A percentile compares a stretch with the other conserved stretches of the same genome.
Evolutionary conservation across 2,329 filamentous ascomycete genomes (phyloP).

Genomic region (Phoma sp.): DNA sequence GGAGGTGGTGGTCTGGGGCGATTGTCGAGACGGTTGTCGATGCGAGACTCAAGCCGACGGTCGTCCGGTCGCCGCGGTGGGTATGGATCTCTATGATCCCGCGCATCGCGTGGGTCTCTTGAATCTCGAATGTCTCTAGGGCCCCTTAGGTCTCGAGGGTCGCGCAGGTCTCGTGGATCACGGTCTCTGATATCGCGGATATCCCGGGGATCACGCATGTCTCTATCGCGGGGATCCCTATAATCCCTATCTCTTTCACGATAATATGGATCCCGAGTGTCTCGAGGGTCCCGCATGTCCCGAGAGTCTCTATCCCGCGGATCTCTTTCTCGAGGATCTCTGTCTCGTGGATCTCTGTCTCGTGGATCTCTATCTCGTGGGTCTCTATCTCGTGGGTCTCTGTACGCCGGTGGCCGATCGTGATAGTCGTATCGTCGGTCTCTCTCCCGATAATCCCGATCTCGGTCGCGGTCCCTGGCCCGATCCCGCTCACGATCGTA

Average conservation of each 20-base stretch:
- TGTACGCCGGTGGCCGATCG: conserved; percentile 35
- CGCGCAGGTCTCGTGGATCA: conserved; percentile 25
- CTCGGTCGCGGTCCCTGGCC: conserved; percentile 44
- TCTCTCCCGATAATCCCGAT: conserved; percentile 50
- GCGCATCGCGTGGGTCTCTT: conserved; percentile 31
- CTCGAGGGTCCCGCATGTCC: conserved; percentile 18
- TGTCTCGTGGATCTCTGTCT: conserved; percentile 20
- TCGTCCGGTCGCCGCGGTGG: conserved; percentile 36
- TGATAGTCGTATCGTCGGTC: conserved; percentile 43
- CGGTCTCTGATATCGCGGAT: conserved; percentile 28
- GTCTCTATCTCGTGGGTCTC: conserved; percentile 20
- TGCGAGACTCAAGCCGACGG: conserved; percentile 28
- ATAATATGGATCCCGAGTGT: conserved; percentile 21
- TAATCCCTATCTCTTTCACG: conserved; percentile 28
- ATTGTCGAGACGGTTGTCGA: conserved; percentile 45
- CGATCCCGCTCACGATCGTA: conserved; percentile 46
- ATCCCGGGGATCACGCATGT: conserved; percentile 24
- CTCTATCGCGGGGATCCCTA: conserved; percentile 27
- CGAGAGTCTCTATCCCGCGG: conserved; percentile 31
- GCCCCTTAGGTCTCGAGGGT: conserved; percentile 24
- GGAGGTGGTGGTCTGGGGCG: conserved; percentile 46
- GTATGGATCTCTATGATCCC: conserved; percentile 40
- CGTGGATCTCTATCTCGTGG: conserved; percentile 31
- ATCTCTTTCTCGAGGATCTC: conserved; percentile 27
- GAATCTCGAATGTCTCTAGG: conserved; percentile 25